phyloP scores from a whole-genome alignment of 495 filamentous ascomycete genomes.

The Daldinia grandis region DNA sequence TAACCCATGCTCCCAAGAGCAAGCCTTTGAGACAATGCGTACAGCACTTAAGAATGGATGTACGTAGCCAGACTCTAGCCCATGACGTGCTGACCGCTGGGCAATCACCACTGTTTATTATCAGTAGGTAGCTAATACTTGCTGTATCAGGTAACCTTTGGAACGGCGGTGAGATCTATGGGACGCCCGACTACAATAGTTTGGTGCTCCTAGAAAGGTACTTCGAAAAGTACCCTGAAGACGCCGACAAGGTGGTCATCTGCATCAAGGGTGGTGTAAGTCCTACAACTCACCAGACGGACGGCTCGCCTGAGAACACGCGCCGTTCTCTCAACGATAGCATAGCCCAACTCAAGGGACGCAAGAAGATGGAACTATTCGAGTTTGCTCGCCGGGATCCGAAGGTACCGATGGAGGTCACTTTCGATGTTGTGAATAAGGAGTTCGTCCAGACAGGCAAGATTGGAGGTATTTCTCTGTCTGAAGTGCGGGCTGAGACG shows the following conservation, averaged over 20 bases:
- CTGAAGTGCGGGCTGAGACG: conserved; percentile 75
- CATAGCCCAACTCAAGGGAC: conserved; percentile 68
- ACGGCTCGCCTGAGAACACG: conserved; percentile 69
- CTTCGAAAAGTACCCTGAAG: conserved; percentile 72
- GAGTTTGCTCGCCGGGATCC: conserved; percentile 77
- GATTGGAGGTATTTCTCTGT: conserved; percentile 78
- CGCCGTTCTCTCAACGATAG: conserved; percentile 73
- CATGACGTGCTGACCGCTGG: not conserved
- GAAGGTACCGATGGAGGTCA: conserved; percentile 58
- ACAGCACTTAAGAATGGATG: conserved; percentile 67
- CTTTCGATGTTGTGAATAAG: conserved; percentile 63
- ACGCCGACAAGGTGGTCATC: conserved; percentile 69
- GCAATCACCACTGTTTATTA: not conserved
- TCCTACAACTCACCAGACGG: conserved; percentile 50
- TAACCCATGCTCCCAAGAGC: conserved; percentile 63
- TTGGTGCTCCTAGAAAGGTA: conserved; percentile 70
- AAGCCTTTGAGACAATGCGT: conserved; percentile 73
- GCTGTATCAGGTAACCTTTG: conserved; percentile 62
- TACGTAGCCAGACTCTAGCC: not conserved
- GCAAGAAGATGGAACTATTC: conserved; percentile 84
- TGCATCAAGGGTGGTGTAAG: conserved; percentile 68
- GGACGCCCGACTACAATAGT: conserved; percentile 73
- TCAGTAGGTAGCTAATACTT: conserved; percentile 7
- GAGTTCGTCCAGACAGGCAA: conserved; percentile 75
- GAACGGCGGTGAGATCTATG: conserved; percentile 86